Evolutionary conservation across 129 eudicot species (phyloP).

Genomic region (Flaveria trinervia): DNA sequence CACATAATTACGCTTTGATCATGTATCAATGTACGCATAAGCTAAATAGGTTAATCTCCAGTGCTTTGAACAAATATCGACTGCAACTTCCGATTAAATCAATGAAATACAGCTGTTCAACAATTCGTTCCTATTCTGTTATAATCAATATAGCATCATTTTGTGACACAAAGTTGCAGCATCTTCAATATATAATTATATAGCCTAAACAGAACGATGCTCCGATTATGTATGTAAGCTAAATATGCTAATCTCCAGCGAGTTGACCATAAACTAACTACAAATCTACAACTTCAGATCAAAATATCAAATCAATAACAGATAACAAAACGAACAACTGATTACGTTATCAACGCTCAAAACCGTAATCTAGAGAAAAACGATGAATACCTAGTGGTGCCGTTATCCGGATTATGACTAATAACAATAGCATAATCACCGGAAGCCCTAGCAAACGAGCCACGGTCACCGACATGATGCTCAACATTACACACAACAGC

Average conservation of each 20-base stretch:
- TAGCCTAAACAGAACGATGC: neutral
- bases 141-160: too few species aligned
- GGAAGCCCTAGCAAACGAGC: constrained; percentile 78
- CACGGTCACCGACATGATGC: constrained; percentile 85
- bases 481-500: constrained; percentile 86
- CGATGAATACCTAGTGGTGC: constrained; percentile 60
- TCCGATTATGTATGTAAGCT: neutral
- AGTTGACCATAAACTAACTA: neutral
- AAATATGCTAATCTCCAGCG: neutral
- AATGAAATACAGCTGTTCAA: neutral
- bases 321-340: neutral
- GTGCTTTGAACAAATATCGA: neutral
- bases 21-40: neutral
- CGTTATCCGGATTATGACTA: constrained; percentile 80
- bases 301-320: neutral
- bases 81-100: neutral
- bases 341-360: neutral
- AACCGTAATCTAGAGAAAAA: neutral
- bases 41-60: neutral
- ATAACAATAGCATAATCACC: constrained; percentile 88
- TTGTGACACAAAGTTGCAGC: too few species aligned
- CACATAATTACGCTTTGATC: neutral
- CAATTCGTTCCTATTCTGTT: too few species aligned
- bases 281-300: neutral
- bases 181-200: too few species aligned